phyloP scores from a whole-genome alignment of 768 basidiomycete genomes.

The Lentinula lateritia region DNA sequence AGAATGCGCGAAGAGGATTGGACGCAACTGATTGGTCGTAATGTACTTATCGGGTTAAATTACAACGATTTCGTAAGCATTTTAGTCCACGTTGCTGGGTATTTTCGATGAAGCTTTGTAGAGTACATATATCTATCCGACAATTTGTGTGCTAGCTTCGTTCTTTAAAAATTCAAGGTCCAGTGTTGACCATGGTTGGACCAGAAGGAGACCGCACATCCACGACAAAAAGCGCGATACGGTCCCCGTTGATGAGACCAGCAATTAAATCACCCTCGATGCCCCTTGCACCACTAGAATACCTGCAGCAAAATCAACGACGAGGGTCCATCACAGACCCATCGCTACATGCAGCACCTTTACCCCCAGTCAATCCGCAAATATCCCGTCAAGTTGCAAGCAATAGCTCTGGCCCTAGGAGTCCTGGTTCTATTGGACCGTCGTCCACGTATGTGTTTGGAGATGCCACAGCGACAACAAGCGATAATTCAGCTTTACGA shows the following conservation, averaged over 20 bases:
- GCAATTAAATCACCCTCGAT: conserved; percentile 38
- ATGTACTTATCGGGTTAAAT: not conserved
- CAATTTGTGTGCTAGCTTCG: not conserved
- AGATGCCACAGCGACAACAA: conserved; percentile 43
- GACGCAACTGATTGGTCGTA: conserved; percentile 4
- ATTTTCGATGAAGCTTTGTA: not conserved
- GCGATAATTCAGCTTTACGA: conserved; percentile 39
- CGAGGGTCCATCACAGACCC: conserved; percentile 83
- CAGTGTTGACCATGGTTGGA: not conserved
- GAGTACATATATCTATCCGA: conserved; percentile 4
- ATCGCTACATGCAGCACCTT: conserved; percentile 58
- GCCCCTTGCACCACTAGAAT: conserved; percentile 71
- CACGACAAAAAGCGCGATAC: not conserved
- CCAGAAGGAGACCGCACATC: conserved; percentile 1
- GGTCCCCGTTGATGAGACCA: conserved; percentile 1
- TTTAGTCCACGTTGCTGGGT: conserved; percentile 3
- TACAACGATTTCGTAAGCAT: not conserved
- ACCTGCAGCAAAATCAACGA: conserved; percentile 77
- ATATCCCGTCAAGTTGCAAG: conserved; percentile 9
- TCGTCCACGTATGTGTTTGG: conserved; percentile 68
- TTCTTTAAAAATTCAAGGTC: not conserved
- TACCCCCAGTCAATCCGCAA: conserved; percentile 10
- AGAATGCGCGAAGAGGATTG: conserved; percentile 29
- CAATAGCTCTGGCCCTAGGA: conserved; percentile 21
- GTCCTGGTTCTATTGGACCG: conserved; percentile 45